Evolutionary conservation across 148 eudicot genomes (phyloP), one percentile per base, ranked within the genome.

Genomic region (Hydrangea macrophylla): DNA sequence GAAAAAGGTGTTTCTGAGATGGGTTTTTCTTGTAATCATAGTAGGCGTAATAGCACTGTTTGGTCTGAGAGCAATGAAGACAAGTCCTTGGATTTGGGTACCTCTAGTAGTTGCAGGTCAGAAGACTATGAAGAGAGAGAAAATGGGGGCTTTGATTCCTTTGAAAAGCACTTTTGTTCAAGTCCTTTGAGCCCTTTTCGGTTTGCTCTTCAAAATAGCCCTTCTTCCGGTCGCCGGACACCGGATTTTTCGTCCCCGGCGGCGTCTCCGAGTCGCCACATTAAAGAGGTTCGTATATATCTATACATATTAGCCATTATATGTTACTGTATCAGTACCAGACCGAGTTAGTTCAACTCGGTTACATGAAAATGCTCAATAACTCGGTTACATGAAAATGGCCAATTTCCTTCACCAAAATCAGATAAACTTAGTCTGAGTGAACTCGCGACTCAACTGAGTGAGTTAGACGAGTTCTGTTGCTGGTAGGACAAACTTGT

Each of bases 111-210:
- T 55, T 59, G 79, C 32, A 71, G 77, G 68, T 78, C 84, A 23
- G 75, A 79, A 24, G 79, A 64, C n/a, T 66, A 40, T 0, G 79
- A 66, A 45, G 27, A 62, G 62, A 67, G 17, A 36, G 68, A 57
- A 60, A 60, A 61, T 76, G 73, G 57, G 23, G 85, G 45, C 40
- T 74, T 71, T 75, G 71, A 32, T 37, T 36, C 63, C 2, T 40
- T 32, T 27, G 83, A 79, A 12, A 67, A 75, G 36, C 74, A 65
- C 32, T 83, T 83, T 69, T 82, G 93, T 51, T 76, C 77, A 6
- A 84, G 88, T 58, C 87, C 87, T 9, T 50, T 78, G n/a, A 85
- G 90, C 75, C 96, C 96, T 6, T 90, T 90, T 32, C 79, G 84
- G 12, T 84, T 90, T 76, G 68, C 83, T 31, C 80, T 88, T 25